Evolutionary conservation across 1,284 basidiomycete genomes (phyloP).

Genomic region (Sporisorium sorghi): DNA sequence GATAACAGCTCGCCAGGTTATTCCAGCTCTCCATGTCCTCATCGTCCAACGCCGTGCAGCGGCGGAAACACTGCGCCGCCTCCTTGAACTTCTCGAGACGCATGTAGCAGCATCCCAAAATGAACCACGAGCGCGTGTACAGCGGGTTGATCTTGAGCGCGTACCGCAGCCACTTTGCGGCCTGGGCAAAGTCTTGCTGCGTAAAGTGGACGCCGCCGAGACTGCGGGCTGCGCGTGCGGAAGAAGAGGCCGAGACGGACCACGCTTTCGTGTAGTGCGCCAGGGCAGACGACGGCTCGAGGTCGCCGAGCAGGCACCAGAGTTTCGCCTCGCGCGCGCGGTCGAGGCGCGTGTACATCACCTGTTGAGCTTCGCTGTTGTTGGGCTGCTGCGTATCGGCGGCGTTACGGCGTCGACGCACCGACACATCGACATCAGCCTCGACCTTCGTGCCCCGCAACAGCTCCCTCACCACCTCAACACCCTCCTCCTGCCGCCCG

Average conservation of each 20-base stretch:
- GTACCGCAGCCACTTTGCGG: slow-evolving; percentile 75
- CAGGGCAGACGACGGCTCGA: slow-evolving; percentile 77
- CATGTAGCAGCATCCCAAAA: slow-evolving; percentile 89
- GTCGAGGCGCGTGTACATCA: slow-evolving; percentile 74
- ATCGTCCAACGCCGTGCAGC: slow-evolving; percentile 90
- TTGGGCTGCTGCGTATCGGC: neutral
- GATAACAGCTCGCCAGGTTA: slow-evolving; percentile 93
- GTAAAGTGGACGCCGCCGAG: slow-evolving; percentile 87
- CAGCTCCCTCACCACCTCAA: slow-evolving; percentile 64
- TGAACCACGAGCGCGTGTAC: slow-evolving; percentile 89
- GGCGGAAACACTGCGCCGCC: slow-evolving; percentile 83
- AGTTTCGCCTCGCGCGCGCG: slow-evolving; percentile 85
- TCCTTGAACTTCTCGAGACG: slow-evolving; percentile 79
- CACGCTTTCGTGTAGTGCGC: slow-evolving; percentile 86
- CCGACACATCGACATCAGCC: slow-evolving; percentile 52
- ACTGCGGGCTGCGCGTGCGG: slow-evolving; percentile 88
- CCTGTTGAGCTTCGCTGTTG: slow-evolving; percentile 70
- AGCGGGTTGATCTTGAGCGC: slow-evolving; percentile 91
- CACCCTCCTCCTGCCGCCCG: slow-evolving; percentile 59
- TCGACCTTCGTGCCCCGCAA: slow-evolving; percentile 64
- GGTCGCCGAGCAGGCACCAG: slow-evolving; percentile 94
- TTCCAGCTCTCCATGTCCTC: slow-evolving; percentile 99
- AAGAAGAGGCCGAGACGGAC: slow-evolving; percentile 81
- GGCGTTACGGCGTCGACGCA: slow-evolving; percentile 28
- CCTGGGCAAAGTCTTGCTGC: slow-evolving; percentile 75